Conservation (phyloP, 2,329 filamentous ascomycete species). For the Xylariaceae sp. region DNA sequence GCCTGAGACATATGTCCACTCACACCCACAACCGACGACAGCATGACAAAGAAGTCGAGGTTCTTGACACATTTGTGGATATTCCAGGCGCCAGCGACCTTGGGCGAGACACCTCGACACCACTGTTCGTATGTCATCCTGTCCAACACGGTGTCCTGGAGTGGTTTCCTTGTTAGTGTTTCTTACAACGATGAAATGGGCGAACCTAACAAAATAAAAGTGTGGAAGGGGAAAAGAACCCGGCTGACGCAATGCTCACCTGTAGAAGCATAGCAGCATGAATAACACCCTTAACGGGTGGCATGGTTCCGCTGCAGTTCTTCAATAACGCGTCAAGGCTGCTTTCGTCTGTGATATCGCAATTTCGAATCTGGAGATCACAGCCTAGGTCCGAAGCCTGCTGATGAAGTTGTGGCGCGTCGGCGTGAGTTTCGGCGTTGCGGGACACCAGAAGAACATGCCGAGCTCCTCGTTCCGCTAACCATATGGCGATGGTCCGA, state of each 20-base stretch:
- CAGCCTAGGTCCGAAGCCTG: too few species aligned
- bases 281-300: constrained; percentile 19
- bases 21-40: not conserved
- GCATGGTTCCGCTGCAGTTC: not conserved
- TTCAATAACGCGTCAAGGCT: too few species aligned
- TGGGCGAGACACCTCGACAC: constrained; percentile 22
- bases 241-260: not conserved
- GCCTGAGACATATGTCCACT: not conserved
- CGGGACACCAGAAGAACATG: constrained; percentile 10
- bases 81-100: constrained; percentile 23
- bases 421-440: not conserved
- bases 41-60: not conserved
- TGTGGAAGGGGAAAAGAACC: too few species aligned
- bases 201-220: too few species aligned
- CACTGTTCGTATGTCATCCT: constrained; percentile 26
- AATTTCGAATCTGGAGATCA: too few species aligned
- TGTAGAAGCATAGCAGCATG: constrained; percentile 32
- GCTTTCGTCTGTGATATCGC: too few species aligned
- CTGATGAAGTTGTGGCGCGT: not conserved
- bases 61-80: constrained; percentile 12
- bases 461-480: constrained; percentile 30
- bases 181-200: not conserved
- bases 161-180: not conserved
- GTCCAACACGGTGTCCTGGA: constrained; percentile 26
- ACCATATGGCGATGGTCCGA: constrained; percentile 31